phyloP scores from a whole-genome alignment of 179 eudicot genomes.

The Carnegiea gigantea region DNA sequence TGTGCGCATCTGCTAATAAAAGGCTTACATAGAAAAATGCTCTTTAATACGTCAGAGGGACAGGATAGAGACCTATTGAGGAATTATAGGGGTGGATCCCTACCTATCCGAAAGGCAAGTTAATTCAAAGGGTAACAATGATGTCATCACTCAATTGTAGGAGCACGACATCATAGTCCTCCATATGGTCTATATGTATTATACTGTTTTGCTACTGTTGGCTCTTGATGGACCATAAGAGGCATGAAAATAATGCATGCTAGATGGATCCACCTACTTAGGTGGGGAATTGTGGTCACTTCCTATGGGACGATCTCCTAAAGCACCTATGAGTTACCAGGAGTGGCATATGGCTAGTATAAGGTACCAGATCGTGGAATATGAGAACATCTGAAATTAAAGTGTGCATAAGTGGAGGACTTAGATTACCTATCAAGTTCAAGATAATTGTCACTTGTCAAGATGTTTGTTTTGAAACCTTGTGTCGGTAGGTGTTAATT shows the following conservation, averaged over 20 bases:
- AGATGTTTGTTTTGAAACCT: no score
- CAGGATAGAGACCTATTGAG: no score
- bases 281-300: background rate
- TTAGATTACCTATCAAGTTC: no score
- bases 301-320: no score
- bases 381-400: background rate
- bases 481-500: no score
- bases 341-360: background rate
- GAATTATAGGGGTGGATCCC: no score
- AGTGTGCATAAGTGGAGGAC: background rate
- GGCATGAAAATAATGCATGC: background rate
- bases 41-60: no score
- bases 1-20: no score
- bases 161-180: background rate
- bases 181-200: background rate
- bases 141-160: no score
- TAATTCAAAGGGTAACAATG: background rate
- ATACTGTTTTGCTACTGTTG: background rate
- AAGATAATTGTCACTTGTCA: no score
- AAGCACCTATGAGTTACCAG: no score
- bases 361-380: background rate
- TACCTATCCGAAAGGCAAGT: background rate
- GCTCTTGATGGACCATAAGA: background rate
- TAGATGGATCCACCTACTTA: constrained; percentile 1
- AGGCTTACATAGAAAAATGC: no score